A percentile compares a stretch with the other conserved stretches of the same genome.
Conservation (phyloP, 2,329 filamentous ascomycete species). For the Pseudocercospora fijiensis region DNA sequence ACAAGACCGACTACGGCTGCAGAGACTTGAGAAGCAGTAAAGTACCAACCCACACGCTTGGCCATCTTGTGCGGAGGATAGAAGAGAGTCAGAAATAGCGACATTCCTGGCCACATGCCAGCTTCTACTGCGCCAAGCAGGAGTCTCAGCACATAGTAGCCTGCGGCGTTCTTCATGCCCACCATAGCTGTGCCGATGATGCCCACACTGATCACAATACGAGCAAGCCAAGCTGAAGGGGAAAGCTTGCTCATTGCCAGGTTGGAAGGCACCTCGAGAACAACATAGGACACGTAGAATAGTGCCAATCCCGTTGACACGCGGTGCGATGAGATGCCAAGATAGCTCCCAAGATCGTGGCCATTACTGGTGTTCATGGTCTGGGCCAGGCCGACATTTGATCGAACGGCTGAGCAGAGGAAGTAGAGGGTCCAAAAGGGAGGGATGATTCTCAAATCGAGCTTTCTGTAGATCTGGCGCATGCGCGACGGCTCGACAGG, state of each 20-base stretch:
- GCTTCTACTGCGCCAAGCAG: conserved; percentile 84
- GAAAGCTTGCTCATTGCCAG: conserved; percentile 82
- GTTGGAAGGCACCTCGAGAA: conserved; percentile 87
- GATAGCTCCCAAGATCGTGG: conserved; percentile 72
- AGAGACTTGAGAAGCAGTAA: conserved; percentile 83
- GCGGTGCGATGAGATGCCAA: conserved; percentile 70
- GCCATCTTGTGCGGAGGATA: conserved; percentile 84
- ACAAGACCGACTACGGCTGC: conserved; percentile 86
- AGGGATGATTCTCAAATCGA: conserved; percentile 40
- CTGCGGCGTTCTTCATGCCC: conserved; percentile 79
- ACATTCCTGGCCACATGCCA: conserved; percentile 94
- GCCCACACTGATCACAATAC: conserved; percentile 84
- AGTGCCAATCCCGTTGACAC: conserved; percentile 80
- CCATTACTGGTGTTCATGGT: conserved; percentile 75
- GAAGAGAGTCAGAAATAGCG: conserved; percentile 87
- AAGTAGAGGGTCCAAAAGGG: conserved; percentile 92
- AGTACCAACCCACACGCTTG: conserved; percentile 86
- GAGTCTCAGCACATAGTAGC: conserved; percentile 80
- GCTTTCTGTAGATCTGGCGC: conserved; percentile 28
- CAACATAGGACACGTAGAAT: conserved; percentile 89
- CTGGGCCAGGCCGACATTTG: conserved; percentile 89
- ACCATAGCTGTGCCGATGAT: conserved; percentile 81
- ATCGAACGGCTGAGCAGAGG: conserved; percentile 85
- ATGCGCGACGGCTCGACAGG: conserved; percentile 17
- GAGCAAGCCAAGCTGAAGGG: conserved; percentile 86